Evolutionary conservation across 805 yeast genomes (phyloP), one percentile per base, ranked within the genome.

Genomic region (Vanderwaltozyma polyspora): DNA sequence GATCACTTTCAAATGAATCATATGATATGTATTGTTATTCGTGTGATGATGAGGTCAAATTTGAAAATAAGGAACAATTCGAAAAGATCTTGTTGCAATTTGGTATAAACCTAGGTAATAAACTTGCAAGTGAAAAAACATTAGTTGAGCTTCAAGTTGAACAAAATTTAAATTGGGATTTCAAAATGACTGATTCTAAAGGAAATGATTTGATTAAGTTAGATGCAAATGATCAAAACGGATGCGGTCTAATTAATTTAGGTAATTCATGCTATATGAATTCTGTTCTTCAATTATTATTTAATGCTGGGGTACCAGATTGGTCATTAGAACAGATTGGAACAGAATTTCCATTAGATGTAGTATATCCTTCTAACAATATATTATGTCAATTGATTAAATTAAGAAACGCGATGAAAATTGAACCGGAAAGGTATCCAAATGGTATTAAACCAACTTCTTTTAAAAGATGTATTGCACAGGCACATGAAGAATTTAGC

Each of bases 231-330:
- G 37, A 46, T 14, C 39, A 38, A 3, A 75, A 68, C 52, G 98
- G 97, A 0, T 64, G 75, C 6, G 99, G 98, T 0, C 60, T 91
- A 52, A 75, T 80, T 46, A 91, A 91, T 51, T 61, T 91, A 43
- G 98, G 98, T 3, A 91, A 91, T 49, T 79, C 95, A 0, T 91
- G 98, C 59, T 91, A 91, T 52, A 47, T 91, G 40, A 81, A 86
- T 31, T 79, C 94, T 1, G 85, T 76, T 0, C 40, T 85, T 3
- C 98, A 91, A 55, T 64, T 75, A 2, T 57, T 91, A 29, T 79
- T 80, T 43, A 60, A 53, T 34, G 53, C 51, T 5, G 55, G 52
- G 17, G 47, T 57, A 13, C 55, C 52, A 6, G 57, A 49, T 38
- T 41, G 54, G 51, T 52, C 69, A 31, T 45, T 70, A 21, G 53